A percentile compares a stretch with the other conserved stretches of the same genome.
phyloP scores from a whole-genome alignment of 2,329 filamentous ascomycete species.

The Aspergillus sp. region DNA sequence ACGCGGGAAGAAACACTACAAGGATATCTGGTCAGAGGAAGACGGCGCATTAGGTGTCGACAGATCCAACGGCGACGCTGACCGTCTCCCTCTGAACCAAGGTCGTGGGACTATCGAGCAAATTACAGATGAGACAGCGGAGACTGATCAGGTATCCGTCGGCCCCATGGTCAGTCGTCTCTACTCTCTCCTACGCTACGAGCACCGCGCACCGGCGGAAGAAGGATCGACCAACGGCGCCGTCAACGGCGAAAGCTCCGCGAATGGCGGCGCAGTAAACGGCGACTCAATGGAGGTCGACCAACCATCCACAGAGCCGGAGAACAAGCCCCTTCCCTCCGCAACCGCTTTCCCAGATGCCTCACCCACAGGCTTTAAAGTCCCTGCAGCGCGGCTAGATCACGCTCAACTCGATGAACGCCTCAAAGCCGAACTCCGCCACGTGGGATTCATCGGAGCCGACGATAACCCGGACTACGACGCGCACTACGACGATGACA shows the following conservation, averaged over 20 bases:
- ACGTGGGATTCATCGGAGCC: conserved; percentile 75
- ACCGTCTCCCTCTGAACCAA: conserved; percentile 69
- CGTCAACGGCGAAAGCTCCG: conserved; percentile 43
- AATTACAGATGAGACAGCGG: conserved; percentile 75
- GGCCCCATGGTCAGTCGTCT: conserved; percentile 79
- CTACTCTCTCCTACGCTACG: conserved; percentile 71
- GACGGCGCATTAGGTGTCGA: conserved; percentile 74
- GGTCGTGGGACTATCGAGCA: conserved; percentile 77
- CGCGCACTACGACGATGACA: conserved; percentile 85
- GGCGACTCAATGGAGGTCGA: conserved; percentile 44
- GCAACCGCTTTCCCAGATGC: conserved; percentile 76
- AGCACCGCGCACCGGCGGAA: conserved; percentile 44
- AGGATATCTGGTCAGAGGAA: conserved; percentile 88
- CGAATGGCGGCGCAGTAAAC: conserved; percentile 39
- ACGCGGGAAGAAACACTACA: conserved; percentile 76
- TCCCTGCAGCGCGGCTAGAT: conserved; percentile 69
- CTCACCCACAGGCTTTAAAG: conserved; percentile 67
- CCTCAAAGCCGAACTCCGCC: conserved; percentile 78
- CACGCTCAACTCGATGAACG: conserved; percentile 84
- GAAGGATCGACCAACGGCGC: conserved; percentile 53
- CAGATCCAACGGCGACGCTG: conserved; percentile 50
- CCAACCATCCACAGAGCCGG: conserved; percentile 41
- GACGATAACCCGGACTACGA: conserved; percentile 72
- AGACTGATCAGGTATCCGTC: conserved; percentile 81
- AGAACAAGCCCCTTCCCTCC: conserved; percentile 48